Conservation (phyloP, 305 asterid species). For the Rubia balearica region DNA sequence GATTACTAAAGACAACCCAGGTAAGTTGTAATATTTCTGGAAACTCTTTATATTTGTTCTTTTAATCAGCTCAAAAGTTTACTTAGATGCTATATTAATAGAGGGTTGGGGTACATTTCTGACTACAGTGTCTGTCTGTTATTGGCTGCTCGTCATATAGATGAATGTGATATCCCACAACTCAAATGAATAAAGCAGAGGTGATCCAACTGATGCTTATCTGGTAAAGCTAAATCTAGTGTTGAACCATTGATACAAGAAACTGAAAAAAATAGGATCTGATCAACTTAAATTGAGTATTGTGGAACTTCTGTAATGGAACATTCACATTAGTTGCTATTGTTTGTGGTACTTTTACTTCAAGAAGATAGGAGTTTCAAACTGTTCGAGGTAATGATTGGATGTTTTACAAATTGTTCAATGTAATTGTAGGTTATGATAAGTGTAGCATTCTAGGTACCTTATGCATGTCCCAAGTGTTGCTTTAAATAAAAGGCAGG, state of each 20-base stretch:
- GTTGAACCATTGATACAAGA: not conserved
- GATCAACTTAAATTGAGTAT: not conserved
- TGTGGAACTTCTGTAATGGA: not conserved
- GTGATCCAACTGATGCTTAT: not conserved
- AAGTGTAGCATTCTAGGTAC: not conserved
- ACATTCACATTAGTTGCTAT: not conserved
- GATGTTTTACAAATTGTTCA: not conserved
- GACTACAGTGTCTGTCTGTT: not conserved
- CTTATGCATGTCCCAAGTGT: not conserved
- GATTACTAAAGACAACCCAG: conserved; percentile 86
- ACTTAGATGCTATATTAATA: not conserved
- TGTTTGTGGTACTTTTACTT: not conserved
- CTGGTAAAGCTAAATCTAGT: not conserved
- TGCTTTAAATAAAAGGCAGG: not conserved
- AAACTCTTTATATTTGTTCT: not conserved
- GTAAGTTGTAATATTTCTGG: conserved; percentile 31
- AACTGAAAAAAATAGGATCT: not conserved
- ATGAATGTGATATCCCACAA: not conserved
- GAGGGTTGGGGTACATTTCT: not conserved
- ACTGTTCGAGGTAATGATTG: not conserved
- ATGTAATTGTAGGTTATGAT: too few species aligned
- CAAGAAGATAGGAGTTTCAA: not conserved
- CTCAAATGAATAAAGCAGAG: not conserved
- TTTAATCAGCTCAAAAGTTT: not conserved
- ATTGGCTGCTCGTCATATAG: not conserved